Base-by-base conservation (phyloP, 139 green algal genomes). In the Desmodesmus armatus region DNA sequence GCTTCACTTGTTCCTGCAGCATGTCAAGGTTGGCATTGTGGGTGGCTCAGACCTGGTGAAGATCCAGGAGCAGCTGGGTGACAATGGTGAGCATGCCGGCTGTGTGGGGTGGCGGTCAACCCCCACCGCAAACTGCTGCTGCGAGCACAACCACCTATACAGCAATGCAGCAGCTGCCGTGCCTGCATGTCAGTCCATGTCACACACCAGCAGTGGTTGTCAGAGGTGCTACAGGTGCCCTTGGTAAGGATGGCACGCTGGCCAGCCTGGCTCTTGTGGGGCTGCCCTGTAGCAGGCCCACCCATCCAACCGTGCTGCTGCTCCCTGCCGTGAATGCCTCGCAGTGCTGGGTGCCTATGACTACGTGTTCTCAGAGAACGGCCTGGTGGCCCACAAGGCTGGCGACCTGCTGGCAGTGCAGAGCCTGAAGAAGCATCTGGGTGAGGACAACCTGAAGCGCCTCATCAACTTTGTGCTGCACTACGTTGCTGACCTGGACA, bases 281-380 rank as follows among this genome's bases (percentile, higher is more conserved):
- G 65, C 37, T 23, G 21, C 35, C 5, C 13, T 15, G n/a, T n/a
- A n/a, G n/a, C n/a, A n/a, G n/a, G n/a, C n/a, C n/a, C n/a, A n/a
- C n/a, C 2, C 58, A 66, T 9, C 31, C 58, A 69, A 43, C 44
- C 37, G 31, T 41, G 27, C 0, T 35, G n/a, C 5, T 62, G 23
- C 73, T 21, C 27, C 27, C 17, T 60, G 71, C 27, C 21, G 5
- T 53, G 35, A 11, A 41, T 70, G 2, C 1, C 2, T 5, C 51
- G 89, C 94, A 98, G 95, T 94, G 7, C 77, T 96, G 0, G 85
- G 82, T 0, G 88, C 89, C 2, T 98, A 96, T 65, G 98, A 99
- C 88, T 99, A 97, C 83, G 89, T 98, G 1, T 99, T 99, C 77
- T 90, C 94, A 1, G 98, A 99, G 88, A 99, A 99, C 80, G 98